Base-by-base conservation (phyloP, 2,329 filamentous ascomycete genomes). In the Aureobasidium vineae region DNA sequence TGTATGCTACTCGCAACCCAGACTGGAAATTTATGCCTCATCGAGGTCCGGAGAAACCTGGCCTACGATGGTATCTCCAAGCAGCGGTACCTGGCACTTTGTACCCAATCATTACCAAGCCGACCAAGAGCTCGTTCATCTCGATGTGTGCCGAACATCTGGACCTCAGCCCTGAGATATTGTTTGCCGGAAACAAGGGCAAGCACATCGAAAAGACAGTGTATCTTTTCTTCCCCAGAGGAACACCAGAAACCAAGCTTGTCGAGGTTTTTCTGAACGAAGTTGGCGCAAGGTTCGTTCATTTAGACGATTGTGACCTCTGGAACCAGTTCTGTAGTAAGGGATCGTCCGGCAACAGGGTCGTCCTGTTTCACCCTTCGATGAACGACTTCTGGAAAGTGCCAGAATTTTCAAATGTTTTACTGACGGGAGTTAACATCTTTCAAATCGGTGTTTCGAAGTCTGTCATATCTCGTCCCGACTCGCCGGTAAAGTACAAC, bases 181-280 rank as follows among this genome's bases (percentile, higher is more conserved):
- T 68, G 15, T 68, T 67, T 21, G 49, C 28, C 16, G 60, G 36
- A 21, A 52, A 47, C 36, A 57, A 65, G 6, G 63, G 59, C 26
- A 69, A 53, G 21, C 57, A n/a, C 13, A 49, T 65, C 5, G 67
- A 66, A 4, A 66, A 63, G 43, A 63, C 60, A 1, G 71, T 74
- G 10, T 76, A 73, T 54, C 61, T 76, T 26, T 71, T 72, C 65
- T 71, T 74, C 41, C 73, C 74, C 0, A 57, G 63, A 8, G 68
- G 67, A 10, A 23, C 65, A 6, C 43, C 59, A 2, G 73, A 75
- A 64, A 65, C 72, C 1, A 53, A 70, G n/a, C 53, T 72, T 3
- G 63, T 73, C 5, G 57, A 57, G 3, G 61, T 68, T 8, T 68
- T 67, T 45, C 71, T 76, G 41, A 64, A 68, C 31, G 64, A 63